Conservation (phyloP, 129 eudicot genomes). For the Deinandra increscens region DNA sequence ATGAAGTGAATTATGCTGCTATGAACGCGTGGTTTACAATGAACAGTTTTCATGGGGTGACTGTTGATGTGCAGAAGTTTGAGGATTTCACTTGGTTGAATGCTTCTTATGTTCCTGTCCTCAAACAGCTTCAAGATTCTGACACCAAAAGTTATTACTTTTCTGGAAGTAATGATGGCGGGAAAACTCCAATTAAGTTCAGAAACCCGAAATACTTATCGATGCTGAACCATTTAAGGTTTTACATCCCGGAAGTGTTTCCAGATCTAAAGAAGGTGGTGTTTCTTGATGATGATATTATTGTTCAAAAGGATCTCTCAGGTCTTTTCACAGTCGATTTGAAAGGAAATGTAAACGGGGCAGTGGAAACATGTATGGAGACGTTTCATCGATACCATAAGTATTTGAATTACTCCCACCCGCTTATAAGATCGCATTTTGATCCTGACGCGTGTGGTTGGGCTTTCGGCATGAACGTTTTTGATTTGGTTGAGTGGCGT, state of each 20-base stretch:
- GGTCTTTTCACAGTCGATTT: conserved; percentile 50
- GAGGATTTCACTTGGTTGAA: conserved; percentile 68
- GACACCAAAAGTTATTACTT: conserved; percentile 59
- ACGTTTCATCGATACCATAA: conserved; percentile 72
- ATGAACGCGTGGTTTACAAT: conserved; percentile 70
- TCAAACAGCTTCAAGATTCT: conserved; percentile 69
- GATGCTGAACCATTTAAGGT: conserved; percentile 65
- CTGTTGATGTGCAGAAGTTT: conserved; percentile 58
- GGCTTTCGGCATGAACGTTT: conserved; percentile 78
- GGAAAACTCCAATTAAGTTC: conserved; percentile 59
- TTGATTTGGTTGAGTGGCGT: conserved; percentile 72
- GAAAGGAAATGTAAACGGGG: conserved; percentile 64
- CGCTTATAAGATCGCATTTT: conserved; percentile 61
- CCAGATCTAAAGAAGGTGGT: conserved; percentile 52
- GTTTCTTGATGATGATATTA: conserved; percentile 69
- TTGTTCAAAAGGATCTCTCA: conserved; percentile 62
- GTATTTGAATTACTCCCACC: conserved; percentile 73
- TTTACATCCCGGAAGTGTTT: conserved; percentile 65
- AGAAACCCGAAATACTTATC: conserved; percentile 70
- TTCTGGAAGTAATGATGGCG: conserved; percentile 54
- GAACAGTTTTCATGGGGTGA: conserved; percentile 54
- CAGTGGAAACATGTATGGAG: conserved; percentile 81
- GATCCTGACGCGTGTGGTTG: conserved; percentile 79
- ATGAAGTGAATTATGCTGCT: conserved; percentile 72
- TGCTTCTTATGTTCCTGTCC: conserved; percentile 74